Conservation (phyloP, 306 rosid genomes). For the Prosopis cineraria region DNA sequence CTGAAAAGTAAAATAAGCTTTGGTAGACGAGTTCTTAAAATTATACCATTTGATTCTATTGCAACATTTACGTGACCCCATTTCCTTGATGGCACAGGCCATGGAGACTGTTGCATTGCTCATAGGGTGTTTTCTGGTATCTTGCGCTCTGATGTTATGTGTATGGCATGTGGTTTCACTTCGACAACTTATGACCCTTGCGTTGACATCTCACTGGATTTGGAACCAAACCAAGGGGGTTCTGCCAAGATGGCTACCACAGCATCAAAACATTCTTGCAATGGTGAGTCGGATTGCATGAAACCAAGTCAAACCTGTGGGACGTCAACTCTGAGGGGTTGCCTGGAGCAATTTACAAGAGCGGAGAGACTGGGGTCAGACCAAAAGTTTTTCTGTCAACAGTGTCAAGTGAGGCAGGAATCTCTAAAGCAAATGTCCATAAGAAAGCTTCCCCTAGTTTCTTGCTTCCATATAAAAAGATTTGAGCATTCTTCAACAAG, state of each 20-base stretch:
- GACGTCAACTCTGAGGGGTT: slow-evolving; percentile 75
- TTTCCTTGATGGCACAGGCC: slow-evolving; percentile 66
- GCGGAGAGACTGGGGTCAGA: slow-evolving; percentile 91
- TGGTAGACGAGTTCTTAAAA: slow-evolving; percentile 7
- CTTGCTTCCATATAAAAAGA: slow-evolving; percentile 89
- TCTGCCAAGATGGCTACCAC: slow-evolving; percentile 56
- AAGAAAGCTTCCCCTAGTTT: slow-evolving; percentile 85
- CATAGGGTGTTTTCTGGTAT: slow-evolving; percentile 91
- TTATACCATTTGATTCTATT: slow-evolving; percentile 22
- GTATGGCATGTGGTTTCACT: slow-evolving; percentile 95
- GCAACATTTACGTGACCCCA: slow-evolving; percentile 23
- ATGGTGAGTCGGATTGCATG: slow-evolving; percentile 62
- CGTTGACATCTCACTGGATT: slow-evolving; percentile 83
- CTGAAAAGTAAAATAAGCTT: slow-evolving; percentile 17
- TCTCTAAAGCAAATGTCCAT: slow-evolving; percentile 95
- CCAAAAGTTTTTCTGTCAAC: slow-evolving; percentile 93
- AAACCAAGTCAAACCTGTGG: slow-evolving; percentile 54
- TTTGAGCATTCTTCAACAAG: slow-evolving; percentile 89
- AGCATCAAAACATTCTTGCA: slow-evolving; percentile 63
- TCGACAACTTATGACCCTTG: slow-evolving; percentile 97
- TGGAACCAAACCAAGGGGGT: slow-evolving; percentile 75
- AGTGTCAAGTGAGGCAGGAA: slow-evolving; percentile 89
- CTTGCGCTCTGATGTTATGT: slow-evolving; percentile 91
- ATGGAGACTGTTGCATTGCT: slow-evolving; percentile 92
- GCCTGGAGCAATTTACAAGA: slow-evolving; percentile 89